These are phyloP conservation scores for Micromonas pusilla DNA, from an alignment of 139 green algal genomes.

Conservation along the genomic window DNA sequence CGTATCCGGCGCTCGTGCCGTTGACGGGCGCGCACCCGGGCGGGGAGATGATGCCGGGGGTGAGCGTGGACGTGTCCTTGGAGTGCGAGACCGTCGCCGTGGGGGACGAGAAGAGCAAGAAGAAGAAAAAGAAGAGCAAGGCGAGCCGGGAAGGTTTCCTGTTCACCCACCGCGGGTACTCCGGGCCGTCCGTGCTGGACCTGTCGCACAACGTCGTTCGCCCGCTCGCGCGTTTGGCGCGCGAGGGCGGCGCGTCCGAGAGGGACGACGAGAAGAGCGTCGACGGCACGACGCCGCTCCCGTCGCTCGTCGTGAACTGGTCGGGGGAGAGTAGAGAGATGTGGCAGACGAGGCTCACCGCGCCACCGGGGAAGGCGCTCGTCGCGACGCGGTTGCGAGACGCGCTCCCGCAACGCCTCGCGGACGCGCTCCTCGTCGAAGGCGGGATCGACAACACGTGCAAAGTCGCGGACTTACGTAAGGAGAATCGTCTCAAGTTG, in stretches of 20 bases:
- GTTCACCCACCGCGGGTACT: conserved; percentile 78
- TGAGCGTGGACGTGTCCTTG: conserved; percentile 17
- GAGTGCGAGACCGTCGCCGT: neutral
- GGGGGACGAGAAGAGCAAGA: neutral
- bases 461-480: conserved; percentile 41
- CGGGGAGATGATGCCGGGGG: conserved; percentile 49
- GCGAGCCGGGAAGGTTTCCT: conserved; percentile 64
- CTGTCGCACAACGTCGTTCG: conserved; percentile 59
- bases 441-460: conserved; percentile 37
- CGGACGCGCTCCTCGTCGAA: conserved; percentile 58
- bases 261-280: neutral
- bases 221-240: conserved; percentile 18
- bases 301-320: conserved; percentile 56
- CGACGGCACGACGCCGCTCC: neutral
- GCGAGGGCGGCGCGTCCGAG: neutral
- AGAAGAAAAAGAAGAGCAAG: conserved; percentile 38
- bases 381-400: conserved; percentile 46
- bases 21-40: conserved; percentile 64
- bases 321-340: conserved; percentile 40
- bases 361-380: conserved; percentile 32
- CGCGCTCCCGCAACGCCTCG: conserved; percentile 48
- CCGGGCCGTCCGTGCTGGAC: conserved; percentile 74
- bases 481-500: conserved; percentile 47
- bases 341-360: conserved; percentile 50
- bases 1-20: conserved; percentile 79